Conservation (phyloP, 140 eudicot genomes). For the Oenanthe javanica region DNA sequence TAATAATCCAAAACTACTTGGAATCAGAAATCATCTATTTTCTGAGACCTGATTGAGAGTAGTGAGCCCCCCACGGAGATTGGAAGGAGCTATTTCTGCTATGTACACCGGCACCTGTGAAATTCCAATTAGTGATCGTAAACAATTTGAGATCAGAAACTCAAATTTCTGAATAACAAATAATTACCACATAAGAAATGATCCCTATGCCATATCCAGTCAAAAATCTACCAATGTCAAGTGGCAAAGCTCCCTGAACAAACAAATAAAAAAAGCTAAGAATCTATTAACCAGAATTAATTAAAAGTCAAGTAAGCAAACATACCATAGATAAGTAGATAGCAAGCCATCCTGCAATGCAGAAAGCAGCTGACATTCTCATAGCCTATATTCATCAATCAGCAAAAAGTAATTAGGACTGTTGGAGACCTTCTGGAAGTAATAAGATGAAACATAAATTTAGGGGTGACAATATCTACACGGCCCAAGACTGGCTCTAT, state of each 20-base stretch:
- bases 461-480: background rate
- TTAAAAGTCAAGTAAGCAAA: background rate
- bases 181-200: slow-evolving; percentile 67
- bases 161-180: background rate
- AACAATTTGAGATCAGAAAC: background rate
- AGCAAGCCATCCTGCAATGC: slow-evolving; percentile 86
- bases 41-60: slow-evolving; percentile 29
- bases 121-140: background rate
- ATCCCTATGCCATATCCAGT: slow-evolving; percentile 84
- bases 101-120: slow-evolving; percentile 69
- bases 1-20: background rate
- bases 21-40: background rate
- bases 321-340: slow-evolving; percentile 62
- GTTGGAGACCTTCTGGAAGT: background rate
- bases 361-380: slow-evolving; percentile 60
- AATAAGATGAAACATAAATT: too few relatives aligned
- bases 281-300: too few relatives aligned
- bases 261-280: background rate
- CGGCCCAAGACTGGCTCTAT: background rate
- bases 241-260: slow-evolving; percentile 47
- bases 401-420: background rate
- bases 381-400: slow-evolving; percentile 50
- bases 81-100: slow-evolving; percentile 78
- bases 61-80: slow-evolving; percentile 81
- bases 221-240: slow-evolving; percentile 66